phyloP scores from a whole-genome alignment of 1,284 basidiomycete species.

The Tranzscheliella williamsii region DNA sequence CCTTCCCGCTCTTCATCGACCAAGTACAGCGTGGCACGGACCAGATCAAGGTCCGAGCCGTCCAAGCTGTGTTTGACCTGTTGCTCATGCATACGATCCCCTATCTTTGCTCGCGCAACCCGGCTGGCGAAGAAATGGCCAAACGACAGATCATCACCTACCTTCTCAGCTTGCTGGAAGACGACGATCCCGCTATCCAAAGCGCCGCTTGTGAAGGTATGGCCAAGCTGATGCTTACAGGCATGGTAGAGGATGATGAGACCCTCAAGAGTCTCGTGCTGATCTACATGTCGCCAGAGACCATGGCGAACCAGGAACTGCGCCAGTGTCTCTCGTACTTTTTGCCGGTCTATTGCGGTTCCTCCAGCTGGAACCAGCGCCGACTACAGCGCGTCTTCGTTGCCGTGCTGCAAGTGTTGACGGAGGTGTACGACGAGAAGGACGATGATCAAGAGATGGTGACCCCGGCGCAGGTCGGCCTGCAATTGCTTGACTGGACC shows the following conservation, averaged over 20 bases:
- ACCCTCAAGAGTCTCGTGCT: conserved; percentile 77
- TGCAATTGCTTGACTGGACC: conserved; percentile 90
- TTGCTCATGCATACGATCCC: conserved; percentile 84
- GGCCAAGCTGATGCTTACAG: conserved; percentile 85
- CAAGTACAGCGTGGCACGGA: conserved; percentile 80
- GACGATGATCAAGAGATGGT: conserved; percentile 81
- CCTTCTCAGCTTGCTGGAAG: conserved; percentile 65
- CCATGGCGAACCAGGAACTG: conserved; percentile 79
- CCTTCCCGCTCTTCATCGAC: conserved; percentile 85
- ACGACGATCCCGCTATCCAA: conserved; percentile 71
- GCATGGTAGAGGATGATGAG: conserved; percentile 63
- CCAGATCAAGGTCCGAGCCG: conserved; percentile 75
- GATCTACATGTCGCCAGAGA: conserved; percentile 85
- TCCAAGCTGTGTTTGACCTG: conserved; percentile 87
- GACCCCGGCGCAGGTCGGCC: conserved; percentile 75
- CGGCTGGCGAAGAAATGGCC: conserved; percentile 42
- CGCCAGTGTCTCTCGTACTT: conserved; percentile 94
- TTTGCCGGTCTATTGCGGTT: conserved; percentile 90
- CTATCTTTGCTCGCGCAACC: conserved; percentile 67
- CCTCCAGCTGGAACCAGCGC: conserved; percentile 76
- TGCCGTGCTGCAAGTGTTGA: conserved; percentile 73
- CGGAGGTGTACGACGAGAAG: conserved; percentile 72
- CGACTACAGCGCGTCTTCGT: conserved; percentile 79
- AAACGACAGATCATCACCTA: conserved; percentile 51
- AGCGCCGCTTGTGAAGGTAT: conserved; percentile 81